phyloP scores from a whole-genome alignment of 768 basidiomycete genomes.

The Favolaschia claudopus region DNA sequence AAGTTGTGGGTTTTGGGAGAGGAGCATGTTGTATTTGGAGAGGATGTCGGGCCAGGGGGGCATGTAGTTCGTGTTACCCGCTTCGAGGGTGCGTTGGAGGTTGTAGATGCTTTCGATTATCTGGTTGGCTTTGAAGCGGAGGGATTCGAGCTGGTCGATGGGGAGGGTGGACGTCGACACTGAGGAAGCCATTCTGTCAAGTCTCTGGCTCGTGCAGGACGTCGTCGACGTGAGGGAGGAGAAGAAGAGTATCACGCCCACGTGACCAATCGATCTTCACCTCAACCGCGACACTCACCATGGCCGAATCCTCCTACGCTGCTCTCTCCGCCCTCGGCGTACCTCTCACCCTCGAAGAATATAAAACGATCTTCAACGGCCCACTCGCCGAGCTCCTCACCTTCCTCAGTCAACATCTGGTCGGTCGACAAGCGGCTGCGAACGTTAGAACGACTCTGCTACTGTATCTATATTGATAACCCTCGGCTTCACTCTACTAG shows the following conservation, averaged over 20 bases:
- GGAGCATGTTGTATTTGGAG: slow-evolving; percentile 84
- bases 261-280: neutral
- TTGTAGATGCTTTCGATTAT: slow-evolving; percentile 79
- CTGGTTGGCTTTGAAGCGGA: slow-evolving; percentile 78
- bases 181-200: neutral
- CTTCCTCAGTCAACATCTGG: slow-evolving; percentile 25
- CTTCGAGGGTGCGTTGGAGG: slow-evolving; percentile 70
- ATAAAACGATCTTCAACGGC: slow-evolving; percentile 16
- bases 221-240: neutral
- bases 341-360: slow-evolving; percentile 25
- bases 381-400: slow-evolving; percentile 21
- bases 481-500: neutral
- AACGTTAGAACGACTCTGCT: slow-evolving; percentile 6
- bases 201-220: neutral
- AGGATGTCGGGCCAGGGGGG: slow-evolving; percentile 87
- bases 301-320: slow-evolving; percentile 1
- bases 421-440: slow-evolving; percentile 14
- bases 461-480: neutral
- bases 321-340: slow-evolving; percentile 18
- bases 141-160: slow-evolving; percentile 75
- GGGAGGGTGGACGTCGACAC: slow-evolving; percentile 51
- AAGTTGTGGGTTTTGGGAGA: slow-evolving; percentile 86
- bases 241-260: neutral
- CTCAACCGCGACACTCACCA: neutral
- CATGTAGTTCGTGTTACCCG: slow-evolving; percentile 64